Evolutionary conservation across 2,329 filamentous ascomycete species (phyloP).

Genomic region (Hymenoscyphus albidus): DNA sequence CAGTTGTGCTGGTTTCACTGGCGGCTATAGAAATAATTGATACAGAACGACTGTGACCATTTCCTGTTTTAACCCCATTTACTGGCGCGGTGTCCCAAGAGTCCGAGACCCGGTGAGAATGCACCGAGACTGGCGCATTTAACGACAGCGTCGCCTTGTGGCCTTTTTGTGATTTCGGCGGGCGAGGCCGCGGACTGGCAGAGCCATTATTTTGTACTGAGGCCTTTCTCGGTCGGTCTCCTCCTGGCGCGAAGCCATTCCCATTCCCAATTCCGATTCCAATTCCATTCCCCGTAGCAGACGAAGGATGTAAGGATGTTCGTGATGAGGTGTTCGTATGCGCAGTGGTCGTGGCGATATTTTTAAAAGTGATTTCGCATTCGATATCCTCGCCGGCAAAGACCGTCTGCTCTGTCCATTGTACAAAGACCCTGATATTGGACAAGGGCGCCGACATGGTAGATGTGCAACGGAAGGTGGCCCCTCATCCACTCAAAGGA

Average conservation of each 20-base stretch:
- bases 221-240: slow-evolving; percentile 32
- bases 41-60: slow-evolving; percentile 69
- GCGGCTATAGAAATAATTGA: slow-evolving; percentile 78
- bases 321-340: slow-evolving; percentile 21
- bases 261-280: neutral
- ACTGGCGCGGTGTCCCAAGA: slow-evolving; percentile 25
- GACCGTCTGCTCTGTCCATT: slow-evolving; percentile 89
- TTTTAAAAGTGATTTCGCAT: slow-evolving; percentile 95
- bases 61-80: slow-evolving; percentile 38
- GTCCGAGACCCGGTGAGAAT: slow-evolving; percentile 19
- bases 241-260: slow-evolving; percentile 26
- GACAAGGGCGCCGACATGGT: slow-evolving; percentile 45
- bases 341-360: slow-evolving; percentile 46
- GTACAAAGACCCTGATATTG: slow-evolving; percentile 93
- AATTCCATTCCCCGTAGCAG: slow-evolving; percentile 4
- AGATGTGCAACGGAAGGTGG: slow-evolving; percentile 20
- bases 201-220: slow-evolving; percentile 35
- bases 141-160: slow-evolving; percentile 68
- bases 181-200: slow-evolving; percentile 45
- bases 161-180: slow-evolving; percentile 43
- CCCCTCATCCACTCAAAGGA: slow-evolving; percentile 31
- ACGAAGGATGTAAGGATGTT: slow-evolving; percentile 26
- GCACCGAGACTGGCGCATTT: slow-evolving; percentile 41
- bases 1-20: slow-evolving; percentile 35
- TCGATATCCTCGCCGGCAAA: slow-evolving; percentile 95